These are phyloP conservation scores for Hordeum pubiflorum DNA, from an alignment of 202 grass and related monocot genomes.

Conservation along the genomic window DNA sequence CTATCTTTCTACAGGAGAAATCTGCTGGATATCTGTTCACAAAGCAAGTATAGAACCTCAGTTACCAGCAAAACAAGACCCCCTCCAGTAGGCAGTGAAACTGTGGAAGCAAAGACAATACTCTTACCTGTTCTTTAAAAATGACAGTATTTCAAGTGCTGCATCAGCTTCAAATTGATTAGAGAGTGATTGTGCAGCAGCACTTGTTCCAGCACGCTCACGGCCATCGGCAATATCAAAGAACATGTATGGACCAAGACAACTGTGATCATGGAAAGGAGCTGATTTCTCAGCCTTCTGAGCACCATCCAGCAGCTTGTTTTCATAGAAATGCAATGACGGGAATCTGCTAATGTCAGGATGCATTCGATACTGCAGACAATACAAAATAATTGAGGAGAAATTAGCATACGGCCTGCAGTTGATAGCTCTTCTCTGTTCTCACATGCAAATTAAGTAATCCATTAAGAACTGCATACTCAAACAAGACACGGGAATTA, in stretches of 20 bases:
- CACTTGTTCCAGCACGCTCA: conserved; percentile 58
- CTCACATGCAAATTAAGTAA: not conserved
- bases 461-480: not conserved
- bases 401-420: conserved; percentile 9
- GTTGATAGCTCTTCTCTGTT: conserved; percentile 2
- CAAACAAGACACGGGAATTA: not conserved
- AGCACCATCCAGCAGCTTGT: conserved; percentile 80
- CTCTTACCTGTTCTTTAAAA: conserved; percentile 67
- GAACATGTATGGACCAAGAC: conserved; percentile 91
- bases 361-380: conserved; percentile 87
- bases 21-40: conserved; percentile 70
- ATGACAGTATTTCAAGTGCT: conserved; percentile 63
- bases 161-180: conserved; percentile 79
- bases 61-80: conserved; percentile 12
- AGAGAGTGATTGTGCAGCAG: conserved; percentile 71
- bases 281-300: conserved; percentile 57
- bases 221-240: conserved; percentile 83
- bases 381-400: conserved; percentile 23
- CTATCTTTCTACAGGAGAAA: conserved; percentile 64
- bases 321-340: conserved; percentile 91
- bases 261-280: conserved; percentile 61
- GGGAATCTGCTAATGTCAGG: conserved; percentile 96
- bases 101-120: conserved; percentile 2
- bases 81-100: not conserved
- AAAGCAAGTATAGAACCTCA: conserved; percentile 35